Conservation (phyloP, 768 basidiomycete genomes). For the Fibroporia radiculosa region DNA sequence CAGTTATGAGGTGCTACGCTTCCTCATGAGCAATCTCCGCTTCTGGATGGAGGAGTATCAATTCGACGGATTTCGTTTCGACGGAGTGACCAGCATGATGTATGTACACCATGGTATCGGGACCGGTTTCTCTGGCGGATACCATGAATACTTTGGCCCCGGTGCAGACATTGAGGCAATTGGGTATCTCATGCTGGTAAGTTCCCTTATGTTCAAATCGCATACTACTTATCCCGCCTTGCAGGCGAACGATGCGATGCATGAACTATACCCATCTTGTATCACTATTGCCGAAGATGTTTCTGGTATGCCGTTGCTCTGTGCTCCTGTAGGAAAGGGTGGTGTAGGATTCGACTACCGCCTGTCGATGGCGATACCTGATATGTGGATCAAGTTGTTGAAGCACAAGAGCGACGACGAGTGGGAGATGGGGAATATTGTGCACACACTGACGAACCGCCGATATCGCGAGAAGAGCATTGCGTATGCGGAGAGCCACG, state of each 20-base stretch:
- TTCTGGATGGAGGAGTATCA: conserved; percentile 94
- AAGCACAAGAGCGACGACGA: conserved; percentile 84
- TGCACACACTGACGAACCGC: conserved; percentile 85
- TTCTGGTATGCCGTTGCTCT: conserved; percentile 96
- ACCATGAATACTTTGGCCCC: conserved; percentile 95
- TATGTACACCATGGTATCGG: conserved; percentile 98
- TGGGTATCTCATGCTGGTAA: conserved; percentile 93
- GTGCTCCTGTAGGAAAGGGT: conserved; percentile 68
- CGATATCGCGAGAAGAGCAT: conserved; percentile 87
- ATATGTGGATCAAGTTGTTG: conserved; percentile 99
- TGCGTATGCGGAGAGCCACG: conserved; percentile 92
- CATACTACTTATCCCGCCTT: background rate
- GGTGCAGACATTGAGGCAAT: conserved; percentile 82
- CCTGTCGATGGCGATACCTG: conserved; percentile 96
- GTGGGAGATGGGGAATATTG: conserved; percentile 85
- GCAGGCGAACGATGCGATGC: conserved; percentile 90
- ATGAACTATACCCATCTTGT: conserved; percentile 66
- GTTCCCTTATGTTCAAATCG: conserved; percentile 19
- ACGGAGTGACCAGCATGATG: conserved; percentile 99
- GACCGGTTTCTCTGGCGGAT: conserved; percentile 94
- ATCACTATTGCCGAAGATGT: conserved; percentile 98
- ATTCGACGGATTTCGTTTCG: conserved; percentile 98
- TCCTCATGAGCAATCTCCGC: conserved; percentile 89
- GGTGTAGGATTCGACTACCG: conserved; percentile 98
- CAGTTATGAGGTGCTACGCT: conserved; percentile 88